These are phyloP conservation scores for Sarcodon aspratus DNA, from an alignment of 768 basidiomycete genomes.

Conservation along the genomic window DNA sequence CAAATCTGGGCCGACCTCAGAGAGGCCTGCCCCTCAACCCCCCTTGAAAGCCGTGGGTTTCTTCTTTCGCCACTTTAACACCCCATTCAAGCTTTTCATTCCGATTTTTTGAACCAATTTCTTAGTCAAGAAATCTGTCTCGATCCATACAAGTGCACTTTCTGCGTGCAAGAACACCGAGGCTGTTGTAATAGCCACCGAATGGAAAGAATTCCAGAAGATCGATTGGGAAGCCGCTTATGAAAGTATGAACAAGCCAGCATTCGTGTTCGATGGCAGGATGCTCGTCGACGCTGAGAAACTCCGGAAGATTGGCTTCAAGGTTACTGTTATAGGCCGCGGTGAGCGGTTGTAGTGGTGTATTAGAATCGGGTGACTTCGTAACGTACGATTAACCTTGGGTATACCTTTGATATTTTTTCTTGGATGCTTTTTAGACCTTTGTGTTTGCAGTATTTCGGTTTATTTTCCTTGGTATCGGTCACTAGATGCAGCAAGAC, in stretches of 20 bases:
- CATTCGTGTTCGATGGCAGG: slow-evolving; percentile 93
- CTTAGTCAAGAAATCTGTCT: slow-evolving; percentile 82
- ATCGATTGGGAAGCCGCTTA: slow-evolving; percentile 90
- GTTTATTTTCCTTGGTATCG: too few relatives aligned
- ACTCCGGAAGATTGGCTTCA: slow-evolving; percentile 85
- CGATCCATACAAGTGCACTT: slow-evolving; percentile 61
- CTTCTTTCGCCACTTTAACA: not conserved
- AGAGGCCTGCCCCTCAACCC: slow-evolving; percentile 53
- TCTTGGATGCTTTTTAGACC: too few relatives aligned
- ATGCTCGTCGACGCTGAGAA: slow-evolving; percentile 75
- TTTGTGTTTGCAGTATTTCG: too few relatives aligned
- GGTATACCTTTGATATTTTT: too few relatives aligned
- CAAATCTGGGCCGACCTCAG: slow-evolving; percentile 83
- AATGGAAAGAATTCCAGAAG: slow-evolving; percentile 93
- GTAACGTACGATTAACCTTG: too few relatives aligned
- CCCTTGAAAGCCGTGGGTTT: slow-evolving; percentile 56
- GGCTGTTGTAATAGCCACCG: slow-evolving; percentile 92
- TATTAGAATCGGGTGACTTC: too few relatives aligned
- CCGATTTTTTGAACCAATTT: not conserved
- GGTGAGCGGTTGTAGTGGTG: slow-evolving; percentile 25
- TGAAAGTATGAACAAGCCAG: slow-evolving; percentile 90
- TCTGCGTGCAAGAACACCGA: slow-evolving; percentile 87
- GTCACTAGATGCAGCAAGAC: too few relatives aligned
- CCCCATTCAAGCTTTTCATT: slow-evolving; percentile 1
- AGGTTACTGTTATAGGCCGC: slow-evolving; percentile 56